Evolutionary conservation across 192 early-diverging fungal genomes (phyloP).

Genomic region (Backusella tuberculispora): DNA sequence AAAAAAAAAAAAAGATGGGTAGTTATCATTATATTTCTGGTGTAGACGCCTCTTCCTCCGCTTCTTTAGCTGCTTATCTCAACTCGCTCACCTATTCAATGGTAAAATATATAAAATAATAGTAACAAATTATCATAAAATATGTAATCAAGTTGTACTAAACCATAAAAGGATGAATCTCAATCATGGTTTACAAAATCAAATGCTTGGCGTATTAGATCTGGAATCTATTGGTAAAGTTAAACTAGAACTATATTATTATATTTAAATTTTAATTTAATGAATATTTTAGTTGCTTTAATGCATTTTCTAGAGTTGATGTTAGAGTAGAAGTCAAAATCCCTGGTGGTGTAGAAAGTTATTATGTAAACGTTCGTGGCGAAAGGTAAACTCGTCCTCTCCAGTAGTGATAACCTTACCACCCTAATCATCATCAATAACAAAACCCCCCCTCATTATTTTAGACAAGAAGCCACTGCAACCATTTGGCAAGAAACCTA

Average conservation of each 20-base stretch:
- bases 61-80: constrained; percentile 94
- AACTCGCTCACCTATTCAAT: constrained; percentile 93
- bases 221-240: constrained; percentile 64
- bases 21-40: constrained; percentile 82
- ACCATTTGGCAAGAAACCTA: constrained; percentile 94
- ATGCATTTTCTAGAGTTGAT: constrained; percentile 96
- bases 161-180: constrained; percentile 54
- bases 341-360: constrained; percentile 96
- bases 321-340: constrained; percentile 97
- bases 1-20: constrained; percentile 65
- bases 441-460: background rate
- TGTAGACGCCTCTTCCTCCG: constrained; percentile 93
- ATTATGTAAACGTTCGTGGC: constrained; percentile 86
- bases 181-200: constrained; percentile 73
- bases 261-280: background rate
- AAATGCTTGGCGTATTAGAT: constrained; percentile 65
- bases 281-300: constrained; percentile 80
- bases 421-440: background rate
- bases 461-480: constrained; percentile 69
- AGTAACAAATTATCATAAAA: background rate
- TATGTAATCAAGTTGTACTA: background rate
- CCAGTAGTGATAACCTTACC: too few species aligned
- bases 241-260: background rate
- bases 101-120: constrained; percentile 45
- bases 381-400: constrained; percentile 63